Base-by-base conservation (phyloP, 441 rosid species). In the Syzygium malaccense region DNA sequence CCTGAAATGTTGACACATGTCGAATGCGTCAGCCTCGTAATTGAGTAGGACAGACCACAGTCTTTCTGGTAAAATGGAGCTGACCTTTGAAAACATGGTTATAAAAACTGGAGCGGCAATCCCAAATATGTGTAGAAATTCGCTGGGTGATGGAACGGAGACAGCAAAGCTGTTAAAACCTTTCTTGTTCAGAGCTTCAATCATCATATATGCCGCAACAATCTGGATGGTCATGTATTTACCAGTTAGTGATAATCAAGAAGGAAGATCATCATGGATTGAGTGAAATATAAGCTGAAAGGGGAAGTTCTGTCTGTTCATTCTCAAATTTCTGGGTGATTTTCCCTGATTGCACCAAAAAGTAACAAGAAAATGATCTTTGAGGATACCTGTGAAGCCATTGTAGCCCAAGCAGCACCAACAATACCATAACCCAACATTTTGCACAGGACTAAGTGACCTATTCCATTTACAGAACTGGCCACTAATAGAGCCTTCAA, bases 321-420 rank as follows among this genome's bases (percentile, higher is more conserved):
- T 75, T 75, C 83, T 37, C 83, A 37, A 20, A 37, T 37, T 75
- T 75, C 83, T 37, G 51, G 83, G 28, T 12, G 83, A 75, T 75
- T 23, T 23, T 37, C n/a, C 83, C 83, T 20, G 68, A 60, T 32
- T 33, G 57, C 48, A 64, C 32, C 14, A 15, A 64, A 49, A 32
- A 51, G 32, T 33, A 80, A 62, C 25, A 58, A 15, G 33, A 45
- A 41, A 10, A 14, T 12, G 53, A 37, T 45, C 51, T 48, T 32
- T 33, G 80, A 68, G 66, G 14, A 32, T 89, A 89, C 90, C 37
- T 75, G 88, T 49, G 90, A 89, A 14, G 85, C 88, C 90, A 89
- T 79, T 78, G 88, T 89, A 33, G 90, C 88, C 90, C 88, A 89
- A 19, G 90, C 90, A 37, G 90, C 90, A 55, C 88, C 90, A 6